Percentiles rank a stretch among this genome's conserved stretches.
Conservation (phyloP, 352 stramenopile genomes). For the Phytophthora melonis region DNA sequence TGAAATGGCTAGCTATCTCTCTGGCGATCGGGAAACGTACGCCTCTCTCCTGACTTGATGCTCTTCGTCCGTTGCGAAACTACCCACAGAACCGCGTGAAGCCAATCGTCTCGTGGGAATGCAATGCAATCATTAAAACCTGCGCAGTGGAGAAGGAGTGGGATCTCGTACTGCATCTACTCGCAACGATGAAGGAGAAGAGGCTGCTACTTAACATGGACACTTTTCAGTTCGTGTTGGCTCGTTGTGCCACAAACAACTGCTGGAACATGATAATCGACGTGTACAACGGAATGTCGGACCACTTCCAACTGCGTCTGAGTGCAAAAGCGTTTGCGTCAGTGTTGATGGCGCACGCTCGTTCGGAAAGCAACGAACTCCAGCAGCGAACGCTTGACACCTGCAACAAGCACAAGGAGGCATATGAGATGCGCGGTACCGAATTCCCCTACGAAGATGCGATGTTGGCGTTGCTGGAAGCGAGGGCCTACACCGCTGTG, state of each 20-base stretch:
- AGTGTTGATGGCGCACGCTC: constrained; percentile 11
- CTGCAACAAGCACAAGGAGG: constrained; percentile 18
- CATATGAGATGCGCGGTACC: not conserved
- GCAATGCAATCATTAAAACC: not conserved
- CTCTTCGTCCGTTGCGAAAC: no score
- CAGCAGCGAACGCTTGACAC: constrained; percentile 3
- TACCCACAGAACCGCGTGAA: no score
- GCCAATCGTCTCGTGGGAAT: no score
- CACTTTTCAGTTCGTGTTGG: constrained; percentile 6
- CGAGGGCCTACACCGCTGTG: constrained; percentile 12
- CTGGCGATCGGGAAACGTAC: no score
- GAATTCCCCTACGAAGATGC: constrained; percentile 14
- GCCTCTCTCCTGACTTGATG: no score
- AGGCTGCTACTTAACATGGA: not conserved
- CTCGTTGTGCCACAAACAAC: constrained; percentile 1
- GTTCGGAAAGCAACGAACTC: constrained; percentile 8
- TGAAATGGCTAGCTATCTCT: no score
- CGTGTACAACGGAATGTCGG: constrained; percentile 19
- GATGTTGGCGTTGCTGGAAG: constrained; percentile 8
- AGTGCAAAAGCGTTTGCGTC: not conserved
- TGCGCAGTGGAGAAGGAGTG: constrained; percentile 11
- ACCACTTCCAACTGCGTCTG: constrained; percentile 1
- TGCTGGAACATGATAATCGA: constrained; percentile 17
- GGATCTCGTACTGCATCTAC: constrained; percentile 8
- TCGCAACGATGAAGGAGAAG: constrained; percentile 19